These are phyloP conservation scores for Penicillium fuscoglaucum DNA, from an alignment of 2,329 filamentous ascomycete genomes.

Conservation along the genomic window DNA sequence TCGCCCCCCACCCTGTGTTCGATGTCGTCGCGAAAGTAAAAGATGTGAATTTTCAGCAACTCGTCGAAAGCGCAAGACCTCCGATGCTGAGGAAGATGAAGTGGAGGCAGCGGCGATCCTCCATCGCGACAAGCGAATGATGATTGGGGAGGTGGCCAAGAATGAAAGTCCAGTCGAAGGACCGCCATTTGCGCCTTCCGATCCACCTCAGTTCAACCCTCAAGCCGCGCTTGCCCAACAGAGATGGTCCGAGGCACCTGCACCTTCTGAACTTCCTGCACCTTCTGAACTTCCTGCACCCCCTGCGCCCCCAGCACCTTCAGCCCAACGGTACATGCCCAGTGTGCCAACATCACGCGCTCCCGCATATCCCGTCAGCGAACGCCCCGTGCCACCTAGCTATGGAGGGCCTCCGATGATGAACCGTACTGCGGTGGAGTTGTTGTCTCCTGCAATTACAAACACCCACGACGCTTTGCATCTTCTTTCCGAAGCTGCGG, in stretches of 20 bases:
- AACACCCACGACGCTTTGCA: slow-evolving; percentile 92
- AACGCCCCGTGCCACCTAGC: slow-evolving; percentile 25
- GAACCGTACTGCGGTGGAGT: slow-evolving; percentile 60
- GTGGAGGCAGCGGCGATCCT: slow-evolving; percentile 42
- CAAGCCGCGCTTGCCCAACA: slow-evolving; percentile 26
- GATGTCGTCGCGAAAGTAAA: slow-evolving; percentile 92
- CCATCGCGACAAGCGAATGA: slow-evolving; percentile 54
- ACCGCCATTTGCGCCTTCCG: slow-evolving; percentile 30
- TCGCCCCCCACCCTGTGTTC: slow-evolving; percentile 87
- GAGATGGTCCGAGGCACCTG: slow-evolving; percentile 34
- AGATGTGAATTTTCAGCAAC: slow-evolving; percentile 97
- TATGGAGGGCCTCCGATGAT: slow-evolving; percentile 57
- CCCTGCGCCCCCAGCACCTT: slow-evolving; percentile 21
- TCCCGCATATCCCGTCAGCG: slow-evolving; percentile 28
- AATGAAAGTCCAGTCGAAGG: slow-evolving; percentile 29
- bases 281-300: slow-evolving; percentile 19
- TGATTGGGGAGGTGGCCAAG: slow-evolving; percentile 46
- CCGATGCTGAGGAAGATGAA: slow-evolving; percentile 46
- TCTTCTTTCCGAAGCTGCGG: slow-evolving; percentile 81
- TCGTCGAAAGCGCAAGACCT: slow-evolving; percentile 82
- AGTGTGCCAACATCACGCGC: slow-evolving; percentile 27
- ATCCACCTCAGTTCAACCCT: slow-evolving; percentile 29
- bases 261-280: slow-evolving; percentile 12
- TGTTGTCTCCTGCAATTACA: slow-evolving; percentile 70
- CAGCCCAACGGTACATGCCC: slow-evolving; percentile 31